Evolutionary conservation across 257 asterid species (phyloP), one percentile per base, ranked within the genome.

Genomic region (Solanum medicagineum): DNA sequence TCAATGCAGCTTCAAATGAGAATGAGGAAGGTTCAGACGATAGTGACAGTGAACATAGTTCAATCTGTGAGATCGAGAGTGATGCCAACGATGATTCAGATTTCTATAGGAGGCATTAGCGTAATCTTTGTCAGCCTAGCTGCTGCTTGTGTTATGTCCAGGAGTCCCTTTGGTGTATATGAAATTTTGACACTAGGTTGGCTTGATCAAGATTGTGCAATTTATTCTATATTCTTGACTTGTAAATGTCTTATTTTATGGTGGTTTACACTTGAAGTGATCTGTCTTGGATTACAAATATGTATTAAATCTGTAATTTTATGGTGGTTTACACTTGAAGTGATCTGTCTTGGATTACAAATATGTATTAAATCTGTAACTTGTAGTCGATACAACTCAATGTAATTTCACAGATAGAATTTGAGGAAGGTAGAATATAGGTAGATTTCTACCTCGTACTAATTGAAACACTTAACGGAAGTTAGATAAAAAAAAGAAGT

Each of bases 1-100:
- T 90, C 2, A 82, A 55, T 66, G 88, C 91, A 13, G 88, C 90
- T 81, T 92, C 99, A 14, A 88, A 85, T 49, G 88, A 86, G 42
- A 40, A n/a, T 36, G 90, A 90, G 20, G 88, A 92, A 57, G 91
- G 83, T 3, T 74, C 83, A 70, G 88, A 89, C 4, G 85, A 86
- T 70, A 26, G 83, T 44, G 89, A 32, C 51, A 85, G 60, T 20
- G 93, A 40, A 40, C 26, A 62, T 80, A 40, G 77, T 53, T 51
- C 85, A 74, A 81, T 12, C 7, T 14, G 82, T 75, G 85, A 85
- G 9, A 13, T 85, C 26, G 88, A 88, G 16, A 24, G 55, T 29
- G 87, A 56, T 40, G 19, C 29, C 26, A 93, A 89, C 55, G 89
- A 88, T 24, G 91, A 80, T 9, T 14, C 80, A 14, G 77, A 84